Base-by-base conservation (phyloP, 2,329 filamentous ascomycete species). In the Stachybotrys chartarum region DNA sequence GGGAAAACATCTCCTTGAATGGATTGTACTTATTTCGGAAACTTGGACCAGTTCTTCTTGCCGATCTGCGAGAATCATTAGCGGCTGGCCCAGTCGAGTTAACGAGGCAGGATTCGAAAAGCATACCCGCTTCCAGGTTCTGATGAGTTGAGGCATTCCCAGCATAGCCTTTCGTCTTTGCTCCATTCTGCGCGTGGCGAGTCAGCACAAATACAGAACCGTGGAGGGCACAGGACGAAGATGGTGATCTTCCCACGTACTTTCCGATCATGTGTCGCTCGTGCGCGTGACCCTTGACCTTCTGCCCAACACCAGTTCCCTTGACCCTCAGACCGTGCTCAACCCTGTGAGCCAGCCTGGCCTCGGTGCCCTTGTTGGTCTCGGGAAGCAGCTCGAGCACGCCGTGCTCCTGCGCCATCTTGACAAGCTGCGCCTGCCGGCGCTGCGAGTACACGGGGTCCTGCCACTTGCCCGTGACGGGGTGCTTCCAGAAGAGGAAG, bases 201-300 rank as follows among this genome's bases (percentile, higher is more conserved):
- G 35, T 42, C 35, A 42, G 35, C 35, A 42, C 35, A 42, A 10
- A 14, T 42, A 14, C n/a, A 35, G 49, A 4, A 11, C 8, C 31
- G 17, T 6, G 32, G 42, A 10, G 12, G 18, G 6, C 54, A 24
- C 24, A 24, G 24, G 24, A 24, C 24, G 24, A 24, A 24, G 24
- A 24, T 24, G 24, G 24, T 24, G 24, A 24, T 24, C 24, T 42
- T 14, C 35, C 35, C 35, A 78, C 83, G 60, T 84, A 84, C 79
- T 86, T 85, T 58, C 82, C 79, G 75, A 89, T 86, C 77, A 97
- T 78, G 66, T 87, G 88, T 69, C 94, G 84, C 79, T 99, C 94
- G 84, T 92, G 90, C 64, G 85, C 81, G 74, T 97, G 93, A 72
- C 94, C 94, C 87, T 97, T 99, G 71, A 97, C 93, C 73, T 82